Base-by-base conservation (phyloP, 345 rosid genomes). In the Turnera subulata region DNA sequence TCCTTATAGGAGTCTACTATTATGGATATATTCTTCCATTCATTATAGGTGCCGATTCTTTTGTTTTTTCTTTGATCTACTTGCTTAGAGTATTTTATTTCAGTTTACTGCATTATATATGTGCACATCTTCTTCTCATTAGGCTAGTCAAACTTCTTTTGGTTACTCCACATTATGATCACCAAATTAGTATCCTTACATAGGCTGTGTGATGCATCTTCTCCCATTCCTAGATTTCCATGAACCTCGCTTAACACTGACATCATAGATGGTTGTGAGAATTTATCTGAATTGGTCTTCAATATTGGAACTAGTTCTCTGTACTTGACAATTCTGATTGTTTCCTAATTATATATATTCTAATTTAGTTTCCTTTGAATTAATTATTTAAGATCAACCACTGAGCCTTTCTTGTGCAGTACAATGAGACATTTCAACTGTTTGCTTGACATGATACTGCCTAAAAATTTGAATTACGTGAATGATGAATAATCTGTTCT, bases 401-500 rank as follows among this genome's bases (percentile, higher is more conserved):
- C n/a, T n/a, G n/a, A n/a, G n/a, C 13, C 40, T 37, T 9, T 37
- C 40, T 13, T 11, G 1, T 37, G 13, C 13, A 37, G 13, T 37
- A 7, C 8, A 37, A 1, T 37, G 40, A 13, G 40, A 37, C 11
- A 9, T 37, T 37, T 37, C 13, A 37, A 37, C 40, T 20, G 22
- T 15, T 46, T 20, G 14, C 22, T 44, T 54, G 61, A 48, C 53
- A 51, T 46, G 35, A 6, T 64, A 26, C 33, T 45, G 53, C 38
- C 39, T 23, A 48, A 59, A 9, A 8, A 16, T 43, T 46, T 61
- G 13, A 29, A 42, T 18, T 11, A 6, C 19, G 16, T 6, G 19
- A 42, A 38, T 24, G 12, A n/a, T 12, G 46, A 18, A 20, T 39
- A 20, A 4, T 47, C 26, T 69, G 29, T 45, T 46, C 58, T 12